Evolutionary conservation across 345 rosid species (phyloP).

Genomic region (Ceriops tagal): DNA sequence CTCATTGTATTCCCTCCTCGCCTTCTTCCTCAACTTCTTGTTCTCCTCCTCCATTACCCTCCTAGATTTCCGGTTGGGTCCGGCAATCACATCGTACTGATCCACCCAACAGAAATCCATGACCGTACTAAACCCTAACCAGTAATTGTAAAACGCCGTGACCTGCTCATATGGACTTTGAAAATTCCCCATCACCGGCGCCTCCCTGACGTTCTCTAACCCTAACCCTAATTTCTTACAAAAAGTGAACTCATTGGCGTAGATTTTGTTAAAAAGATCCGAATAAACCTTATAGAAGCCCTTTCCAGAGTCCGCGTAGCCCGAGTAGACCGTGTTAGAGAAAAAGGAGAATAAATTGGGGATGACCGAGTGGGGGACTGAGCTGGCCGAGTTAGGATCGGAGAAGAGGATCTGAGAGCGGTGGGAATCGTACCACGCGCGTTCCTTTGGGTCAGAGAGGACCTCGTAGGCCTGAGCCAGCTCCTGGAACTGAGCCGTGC

Average conservation of each 20-base stretch:
- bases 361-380: constrained; percentile 41
- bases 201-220: constrained; percentile 53
- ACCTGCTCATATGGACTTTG: constrained; percentile 70
- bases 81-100: constrained; percentile 66
- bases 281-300: constrained; percentile 84
- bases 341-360: constrained; percentile 78
- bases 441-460: constrained; percentile 83
- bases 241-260: constrained; percentile 55
- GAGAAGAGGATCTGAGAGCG: constrained; percentile 94
- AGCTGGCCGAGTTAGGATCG: constrained; percentile 38
- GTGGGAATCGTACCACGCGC: constrained; percentile 92
- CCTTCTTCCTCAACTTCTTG: constrained; percentile 85
- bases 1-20: constrained; percentile 73
- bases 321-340: constrained; percentile 65
- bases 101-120: constrained; percentile 95
- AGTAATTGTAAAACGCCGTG: constrained; percentile 77
- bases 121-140: constrained; percentile 76
- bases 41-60: constrained; percentile 94
- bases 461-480: constrained; percentile 81
- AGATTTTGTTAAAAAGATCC: constrained; percentile 63
- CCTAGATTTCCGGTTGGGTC: constrained; percentile 65
- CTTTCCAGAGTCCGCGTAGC: constrained; percentile 61
- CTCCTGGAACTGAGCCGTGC: constrained; percentile 93
- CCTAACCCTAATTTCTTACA: constrained; percentile 58
- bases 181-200: constrained; percentile 86